Evolutionary conservation across 495 filamentous ascomycete species (phyloP).

Genomic region (Annulohypoxylon bovei): DNA sequence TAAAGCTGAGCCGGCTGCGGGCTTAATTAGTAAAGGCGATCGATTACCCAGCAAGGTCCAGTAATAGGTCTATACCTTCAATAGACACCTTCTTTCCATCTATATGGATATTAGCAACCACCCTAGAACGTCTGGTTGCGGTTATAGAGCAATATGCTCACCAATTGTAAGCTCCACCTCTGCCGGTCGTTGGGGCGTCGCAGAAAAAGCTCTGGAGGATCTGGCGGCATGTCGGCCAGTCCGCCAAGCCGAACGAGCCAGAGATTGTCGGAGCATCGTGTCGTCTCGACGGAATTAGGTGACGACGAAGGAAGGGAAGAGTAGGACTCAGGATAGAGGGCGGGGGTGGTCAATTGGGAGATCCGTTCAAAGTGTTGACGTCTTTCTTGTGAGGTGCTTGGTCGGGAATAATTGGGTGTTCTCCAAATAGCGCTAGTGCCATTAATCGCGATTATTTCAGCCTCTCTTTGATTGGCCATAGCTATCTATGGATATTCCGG

Average conservation of each 20-base stretch:
- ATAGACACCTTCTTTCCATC: conserved; percentile 96
- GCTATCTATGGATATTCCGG: conserved; percentile 16
- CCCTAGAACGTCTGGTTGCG: conserved; percentile 19
- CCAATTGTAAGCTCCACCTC: conserved; percentile 97
- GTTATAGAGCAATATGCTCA: conserved; percentile 55
- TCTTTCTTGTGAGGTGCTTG: conserved; percentile 40
- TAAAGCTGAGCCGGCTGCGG: conserved; percentile 83
- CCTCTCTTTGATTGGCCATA: conserved; percentile 47
- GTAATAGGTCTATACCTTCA: conserved; percentile 71
- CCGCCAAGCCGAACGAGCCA: conserved; percentile 87
- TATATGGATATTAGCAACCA: conserved; percentile 55
- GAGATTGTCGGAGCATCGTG: conserved; percentile 88
- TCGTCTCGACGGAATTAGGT: conserved; percentile 58
- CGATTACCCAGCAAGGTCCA: conserved; percentile 31
- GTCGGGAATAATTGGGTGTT: conserved; percentile 37
- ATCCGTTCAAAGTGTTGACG: conserved; percentile 46
- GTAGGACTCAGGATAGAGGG: conserved; percentile 31
- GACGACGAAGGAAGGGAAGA: conserved; percentile 43
- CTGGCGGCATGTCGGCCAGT: conserved; percentile 71
- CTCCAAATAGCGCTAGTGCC: conserved; percentile 33
- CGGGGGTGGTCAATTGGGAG: conserved; percentile 42
- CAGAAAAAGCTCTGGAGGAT: conserved; percentile 77
- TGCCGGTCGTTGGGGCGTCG: conserved; percentile 74
- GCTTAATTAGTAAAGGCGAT: conserved; percentile 40
- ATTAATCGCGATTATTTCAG: conserved; percentile 49